Evolutionary conservation across 139 green algal species (phyloP), one percentile per base, ranked within the genome.

Genomic region (Astrephomene gubernaculifera): DNA sequence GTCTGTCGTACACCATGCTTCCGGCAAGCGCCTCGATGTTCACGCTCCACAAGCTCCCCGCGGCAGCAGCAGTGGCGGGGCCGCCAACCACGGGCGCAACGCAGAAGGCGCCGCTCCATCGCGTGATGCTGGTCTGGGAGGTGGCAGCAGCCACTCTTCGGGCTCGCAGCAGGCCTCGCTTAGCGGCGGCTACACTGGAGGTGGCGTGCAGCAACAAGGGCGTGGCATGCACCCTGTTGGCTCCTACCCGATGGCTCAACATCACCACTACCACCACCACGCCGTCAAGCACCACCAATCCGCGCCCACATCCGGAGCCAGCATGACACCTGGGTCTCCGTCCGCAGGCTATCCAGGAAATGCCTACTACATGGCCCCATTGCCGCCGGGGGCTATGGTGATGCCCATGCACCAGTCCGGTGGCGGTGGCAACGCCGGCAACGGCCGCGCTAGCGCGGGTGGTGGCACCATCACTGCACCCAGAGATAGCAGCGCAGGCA

Each of bases 301-400:
- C n/a, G n/a, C n/a, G n/a, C n/a, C n/a, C n/a, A n/a, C n/a, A n/a
- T n/a, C n/a, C n/a, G n/a, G n/a, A n/a, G n/a, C n/a, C n/a, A n/a
- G n/a, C n/a, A n/a, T n/a, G n/a, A n/a, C n/a, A n/a, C 71, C 71
- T 31, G 45, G 45, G 5, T 80, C 71, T 21, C 71, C 71, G 45
- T 49, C 71, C 5, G 43, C 45, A 3, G 71, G 71, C 45, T 80
- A 80, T 45, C 31, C 71, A 1, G 70, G 7, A 5, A 1, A 9
- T 19, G n/a, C 71, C 2, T 80, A 80, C 45, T 80, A 80, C 35
- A 49, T 80, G 45, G 29, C 71, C n/a, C 71, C 31, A 7, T 49
- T 65, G 71, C 10, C 45, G 9, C 45, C 71, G 14, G 71, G 71
- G 4, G 43, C 43, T 10, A 54, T 80, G 71, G 31, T 80, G 31